Evolutionary conservation across 1,139 yeast genomes (phyloP).

Genomic region (Petasospora fabianii): DNA sequence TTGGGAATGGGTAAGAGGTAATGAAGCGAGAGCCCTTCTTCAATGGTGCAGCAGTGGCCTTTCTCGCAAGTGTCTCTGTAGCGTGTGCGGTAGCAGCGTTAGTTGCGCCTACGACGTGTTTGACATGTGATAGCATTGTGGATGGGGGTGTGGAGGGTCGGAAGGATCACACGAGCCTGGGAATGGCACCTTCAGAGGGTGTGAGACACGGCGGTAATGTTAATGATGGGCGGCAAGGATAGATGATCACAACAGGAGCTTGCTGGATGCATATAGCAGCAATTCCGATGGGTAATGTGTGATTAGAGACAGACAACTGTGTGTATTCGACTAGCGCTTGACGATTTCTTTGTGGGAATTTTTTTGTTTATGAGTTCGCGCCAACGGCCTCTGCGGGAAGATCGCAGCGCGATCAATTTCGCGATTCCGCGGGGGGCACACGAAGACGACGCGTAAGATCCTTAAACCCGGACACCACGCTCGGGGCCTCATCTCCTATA

Average conservation of each 20-base stretch:
- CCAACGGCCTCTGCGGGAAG: too few relatives aligned
- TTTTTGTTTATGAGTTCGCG: constrained; percentile 8
- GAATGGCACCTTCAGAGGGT: constrained; percentile 1
- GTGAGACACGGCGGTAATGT: constrained; percentile 3
- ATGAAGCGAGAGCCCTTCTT: constrained; percentile 21
- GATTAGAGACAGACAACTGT: too few relatives aligned
- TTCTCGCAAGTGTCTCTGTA: constrained; percentile 11
- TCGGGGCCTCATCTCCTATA: too few relatives aligned
- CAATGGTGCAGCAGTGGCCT: constrained; percentile 1
- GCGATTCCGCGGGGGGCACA: not conserved
- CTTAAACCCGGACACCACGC: constrained; percentile 2
- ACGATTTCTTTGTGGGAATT: constrained; percentile 4
- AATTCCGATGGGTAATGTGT: not conserved
- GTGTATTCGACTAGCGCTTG: too few relatives aligned
- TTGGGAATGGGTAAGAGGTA: constrained; percentile 46
- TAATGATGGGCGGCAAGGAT: not conserved
- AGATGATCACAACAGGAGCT: not conserved
- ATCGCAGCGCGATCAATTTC: too few relatives aligned
- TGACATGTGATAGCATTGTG: constrained; percentile 25
- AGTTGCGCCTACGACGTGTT: constrained; percentile 7
- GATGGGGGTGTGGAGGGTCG: constrained; percentile 2
- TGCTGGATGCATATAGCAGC: not conserved
- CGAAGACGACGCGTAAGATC: not conserved
- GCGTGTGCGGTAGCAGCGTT: constrained; percentile 22
- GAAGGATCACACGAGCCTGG: constrained; percentile 1